Evolutionary conservation across 2,329 filamentous ascomycete species (phyloP), one percentile per base, ranked within the genome.

Genomic region (Colletotrichum cordylinicola): DNA sequence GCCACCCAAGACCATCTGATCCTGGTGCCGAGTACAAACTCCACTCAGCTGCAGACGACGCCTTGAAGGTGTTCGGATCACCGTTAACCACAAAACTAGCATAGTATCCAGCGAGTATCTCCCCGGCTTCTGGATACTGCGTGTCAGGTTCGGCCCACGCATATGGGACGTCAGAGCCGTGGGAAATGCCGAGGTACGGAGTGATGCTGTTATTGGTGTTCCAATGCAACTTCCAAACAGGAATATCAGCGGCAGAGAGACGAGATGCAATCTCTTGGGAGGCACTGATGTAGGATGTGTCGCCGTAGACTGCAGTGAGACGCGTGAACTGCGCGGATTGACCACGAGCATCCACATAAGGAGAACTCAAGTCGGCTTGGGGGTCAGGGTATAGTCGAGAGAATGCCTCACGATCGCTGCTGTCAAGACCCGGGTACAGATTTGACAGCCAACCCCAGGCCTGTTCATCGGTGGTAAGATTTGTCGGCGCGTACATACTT

Each of bases 171-270:
- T 76, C 70, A 8, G 74, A 18, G 8, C 43, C 52, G 39, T 76
- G 70, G 0, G 70, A 73, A 37, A 76, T 66, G 10, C 74, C 74
- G 3, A 69, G 60, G 82, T 85, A 86, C 0, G 79, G 78, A 8
- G 84, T 81, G 21, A 78, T 81, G 29, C 75, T 80, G 55, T 84
- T 81, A 43, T 83, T 84, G 2, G 84, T 84, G 77, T 85, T 83
- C 79, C 86, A 86, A 4, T 84, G 82, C 12, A 82, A 70, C 66
- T 85, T 85, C 84, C 84, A 86, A 0, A 81, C 84, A 0, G 85
- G 84, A 13, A 77, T 10, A 2, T 61, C 61, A 4, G 29, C 75
- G 2, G 65, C 65, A 12, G 68, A 55, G 6, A 69, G 60, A 5
- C 72, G 67, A 13, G 35, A n/a, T 1, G 72, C 60, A 4, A 61